These are phyloP conservation scores for Mucor circinelloides DNA, from an alignment of 371 early-diverging fungal genomes.

Conservation along the genomic window DNA sequence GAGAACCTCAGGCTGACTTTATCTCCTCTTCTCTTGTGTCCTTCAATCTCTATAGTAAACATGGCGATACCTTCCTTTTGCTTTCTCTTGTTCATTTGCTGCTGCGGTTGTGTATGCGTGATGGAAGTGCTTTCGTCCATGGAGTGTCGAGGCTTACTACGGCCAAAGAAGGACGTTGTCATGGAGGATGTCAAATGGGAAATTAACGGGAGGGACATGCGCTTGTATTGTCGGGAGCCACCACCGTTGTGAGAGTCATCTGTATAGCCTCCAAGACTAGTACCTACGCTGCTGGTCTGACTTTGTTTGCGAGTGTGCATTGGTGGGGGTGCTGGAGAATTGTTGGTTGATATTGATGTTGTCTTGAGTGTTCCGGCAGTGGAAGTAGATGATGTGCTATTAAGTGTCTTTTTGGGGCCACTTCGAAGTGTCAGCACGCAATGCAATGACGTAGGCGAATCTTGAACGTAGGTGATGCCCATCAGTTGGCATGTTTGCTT, in stretches of 20 bases:
- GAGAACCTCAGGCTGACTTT: constrained; percentile 38
- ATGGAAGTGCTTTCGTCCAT: constrained; percentile 23
- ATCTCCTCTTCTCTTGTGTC: constrained; percentile 17
- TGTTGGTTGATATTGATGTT: not conserved
- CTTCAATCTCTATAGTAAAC: constrained; percentile 37
- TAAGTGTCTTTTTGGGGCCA: constrained; percentile 14
- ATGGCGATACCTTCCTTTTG: constrained; percentile 39
- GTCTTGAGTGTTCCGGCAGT: not conserved
- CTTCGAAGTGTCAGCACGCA: constrained; percentile 44
- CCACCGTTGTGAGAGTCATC: not conserved
- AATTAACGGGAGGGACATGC: constrained; percentile 33
- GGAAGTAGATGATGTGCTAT: constrained; percentile 2
- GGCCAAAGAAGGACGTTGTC: constrained; percentile 47
- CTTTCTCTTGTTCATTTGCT: constrained; percentile 12
- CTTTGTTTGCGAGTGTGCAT: constrained; percentile 13
- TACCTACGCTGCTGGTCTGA: constrained; percentile 21
- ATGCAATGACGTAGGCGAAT: constrained; percentile 21
- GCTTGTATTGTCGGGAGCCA: constrained; percentile 12
- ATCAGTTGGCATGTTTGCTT: constrained; percentile 43
- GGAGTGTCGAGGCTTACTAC: constrained; percentile 32
- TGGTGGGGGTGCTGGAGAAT: not conserved
- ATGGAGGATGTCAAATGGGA: constrained; percentile 48
- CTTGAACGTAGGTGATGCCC: constrained; percentile 44
- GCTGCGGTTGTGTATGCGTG: not conserved
- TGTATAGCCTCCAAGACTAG: not conserved